Percentiles rank a stretch among this genome's conserved stretches.
Conservation (phyloP, 2,329 filamentous ascomycete species). For the Xylaria sp. region DNA sequence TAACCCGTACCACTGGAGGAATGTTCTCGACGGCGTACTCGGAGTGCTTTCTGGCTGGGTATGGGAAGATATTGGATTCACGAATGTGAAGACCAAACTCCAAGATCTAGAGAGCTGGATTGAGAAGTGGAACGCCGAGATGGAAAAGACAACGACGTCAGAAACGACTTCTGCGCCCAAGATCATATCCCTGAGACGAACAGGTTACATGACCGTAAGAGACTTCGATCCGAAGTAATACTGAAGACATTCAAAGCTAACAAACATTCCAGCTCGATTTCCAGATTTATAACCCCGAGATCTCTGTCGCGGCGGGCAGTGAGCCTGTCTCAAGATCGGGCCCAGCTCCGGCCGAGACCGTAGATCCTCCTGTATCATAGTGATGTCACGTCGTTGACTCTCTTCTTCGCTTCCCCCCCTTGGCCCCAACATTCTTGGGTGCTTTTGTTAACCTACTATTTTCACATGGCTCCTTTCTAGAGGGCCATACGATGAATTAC, state of each 20-base stretch:
- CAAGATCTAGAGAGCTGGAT: conserved; percentile 72
- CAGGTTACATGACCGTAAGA: conserved; percentile 78
- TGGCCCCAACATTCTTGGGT: neutral
- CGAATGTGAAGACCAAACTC: conserved; percentile 67
- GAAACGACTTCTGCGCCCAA: conserved; percentile 55
- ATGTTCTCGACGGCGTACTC: conserved; percentile 72
- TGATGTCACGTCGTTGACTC: neutral
- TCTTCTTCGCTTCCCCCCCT: neutral
- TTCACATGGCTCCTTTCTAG: conserved; percentile 5
- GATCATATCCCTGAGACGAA: conserved; percentile 72
- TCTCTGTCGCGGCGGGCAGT: conserved; percentile 47
- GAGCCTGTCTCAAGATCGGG: conserved; percentile 39
- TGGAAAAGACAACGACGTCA: conserved; percentile 50
- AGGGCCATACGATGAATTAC: conserved; percentile 15
- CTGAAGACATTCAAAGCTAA: conserved; percentile 22
- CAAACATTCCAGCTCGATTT: conserved; percentile 59
- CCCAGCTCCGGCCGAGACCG: conserved; percentile 15
- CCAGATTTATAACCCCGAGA: conserved; percentile 73
- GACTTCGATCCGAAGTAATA: neutral
- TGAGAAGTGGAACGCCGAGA: conserved; percentile 76
- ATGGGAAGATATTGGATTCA: conserved; percentile 84
- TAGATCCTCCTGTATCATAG: conserved; percentile 8
- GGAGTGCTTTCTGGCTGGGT: conserved; percentile 86
- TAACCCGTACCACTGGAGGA: conserved; percentile 69
- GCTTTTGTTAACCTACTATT: conserved; percentile 3